These are phyloP conservation scores for Ophiostoma montium DNA, from an alignment of 2,329 filamentous ascomycete species.

Conservation along the genomic window DNA sequence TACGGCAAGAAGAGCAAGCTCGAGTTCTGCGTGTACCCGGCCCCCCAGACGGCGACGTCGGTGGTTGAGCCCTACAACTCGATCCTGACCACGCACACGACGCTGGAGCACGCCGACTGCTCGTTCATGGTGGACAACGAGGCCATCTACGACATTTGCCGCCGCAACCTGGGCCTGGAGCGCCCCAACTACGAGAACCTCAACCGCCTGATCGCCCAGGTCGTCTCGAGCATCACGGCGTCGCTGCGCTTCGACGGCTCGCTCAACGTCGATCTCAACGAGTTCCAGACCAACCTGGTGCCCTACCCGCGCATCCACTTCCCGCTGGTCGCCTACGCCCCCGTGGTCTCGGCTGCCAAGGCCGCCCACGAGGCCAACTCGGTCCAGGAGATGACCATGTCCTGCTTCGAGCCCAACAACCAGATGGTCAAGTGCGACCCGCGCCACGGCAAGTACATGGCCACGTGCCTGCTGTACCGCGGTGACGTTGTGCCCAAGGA, in stretches of 20 bases:
- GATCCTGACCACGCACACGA: conserved; percentile 97
- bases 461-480: conserved; percentile 93
- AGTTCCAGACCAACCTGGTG: conserved; percentile 99
- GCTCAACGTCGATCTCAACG: conserved; percentile 97
- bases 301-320: conserved; percentile 99
- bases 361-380: conserved; percentile 96
- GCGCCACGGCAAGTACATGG: conserved; percentile 99
- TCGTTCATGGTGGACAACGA: conserved; percentile 99
- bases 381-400: conserved; percentile 95
- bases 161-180: conserved; percentile 92
- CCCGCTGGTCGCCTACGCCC: conserved; percentile 91
- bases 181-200: conserved; percentile 97
- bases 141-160: conserved; percentile 99
- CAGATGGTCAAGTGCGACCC: conserved; percentile 99
- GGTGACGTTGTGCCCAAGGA: conserved; percentile 97
- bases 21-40: conserved; percentile 98
- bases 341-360: conserved; percentile 89
- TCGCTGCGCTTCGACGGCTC: conserved; percentile 97
- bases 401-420: conserved; percentile 99
- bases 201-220: conserved; percentile 96
- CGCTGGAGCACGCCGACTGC: conserved; percentile 98
- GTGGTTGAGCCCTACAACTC: conserved; percentile 99
- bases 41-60: conserved; percentile 89
- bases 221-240: conserved; percentile 95
- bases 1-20: conserved; percentile 99